These are phyloP conservation scores for Lignosus rhinocerotis DNA, from an alignment of 1,284 basidiomycete species.

Conservation along the genomic window DNA sequence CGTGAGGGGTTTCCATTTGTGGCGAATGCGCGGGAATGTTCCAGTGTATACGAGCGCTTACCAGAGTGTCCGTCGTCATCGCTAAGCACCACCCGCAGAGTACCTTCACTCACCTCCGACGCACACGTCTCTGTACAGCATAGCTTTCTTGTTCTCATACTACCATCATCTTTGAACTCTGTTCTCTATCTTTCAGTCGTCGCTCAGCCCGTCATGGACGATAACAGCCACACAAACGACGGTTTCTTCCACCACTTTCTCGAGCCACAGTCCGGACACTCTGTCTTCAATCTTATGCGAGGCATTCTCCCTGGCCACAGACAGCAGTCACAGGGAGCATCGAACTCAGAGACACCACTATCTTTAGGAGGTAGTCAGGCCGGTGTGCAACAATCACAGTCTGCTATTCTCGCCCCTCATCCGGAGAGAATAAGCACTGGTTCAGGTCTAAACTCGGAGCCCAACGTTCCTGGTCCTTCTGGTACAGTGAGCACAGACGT, in stretches of 20 bases:
- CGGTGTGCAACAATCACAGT: not conserved
- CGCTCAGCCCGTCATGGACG: conserved; percentile 9
- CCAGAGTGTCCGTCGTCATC: conserved; percentile 9
- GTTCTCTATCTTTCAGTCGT: not conserved
- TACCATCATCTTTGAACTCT: conserved; percentile 13
- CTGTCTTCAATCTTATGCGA: conserved; percentile 14
- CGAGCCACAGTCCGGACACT: conserved; percentile 17
- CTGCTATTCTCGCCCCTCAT: not conserved
- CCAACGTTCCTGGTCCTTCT: not conserved
- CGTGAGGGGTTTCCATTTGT: not conserved
- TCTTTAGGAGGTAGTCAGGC: not conserved
- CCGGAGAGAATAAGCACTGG: not conserved
- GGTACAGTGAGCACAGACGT: too few species aligned
- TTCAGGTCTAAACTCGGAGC: not conserved
- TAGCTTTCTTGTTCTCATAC: conserved; percentile 15
- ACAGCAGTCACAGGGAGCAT: conserved; percentile 2
- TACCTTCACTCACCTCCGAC: conserved; percentile 1
- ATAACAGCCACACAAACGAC: conserved; percentile 21
- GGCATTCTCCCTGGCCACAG: conserved; percentile 15
- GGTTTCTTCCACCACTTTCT: conserved; percentile 19
- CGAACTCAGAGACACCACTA: not conserved
- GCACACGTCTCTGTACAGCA: not conserved
- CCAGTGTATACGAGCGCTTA: conserved; percentile 14
- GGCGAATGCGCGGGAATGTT: conserved; percentile 16
- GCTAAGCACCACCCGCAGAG: conserved; percentile 4